Evolutionary conservation across 345 rosid genomes (phyloP).

Genomic region (Eucalyptus shirleyi): DNA sequence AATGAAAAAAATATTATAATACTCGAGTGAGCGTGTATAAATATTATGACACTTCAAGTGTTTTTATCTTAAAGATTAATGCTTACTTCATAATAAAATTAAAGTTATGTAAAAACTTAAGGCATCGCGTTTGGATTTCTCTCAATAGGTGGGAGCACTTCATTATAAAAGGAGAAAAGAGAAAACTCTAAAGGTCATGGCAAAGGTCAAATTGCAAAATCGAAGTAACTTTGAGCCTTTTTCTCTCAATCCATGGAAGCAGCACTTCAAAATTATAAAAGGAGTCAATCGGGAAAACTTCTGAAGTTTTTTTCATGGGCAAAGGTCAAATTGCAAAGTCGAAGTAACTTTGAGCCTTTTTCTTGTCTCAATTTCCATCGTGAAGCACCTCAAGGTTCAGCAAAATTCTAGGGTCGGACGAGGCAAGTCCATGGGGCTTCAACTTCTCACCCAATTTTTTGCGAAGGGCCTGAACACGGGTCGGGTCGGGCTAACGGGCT

Average conservation of each 20-base stretch:
- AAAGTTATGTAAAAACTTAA: neutral
- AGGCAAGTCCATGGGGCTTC: neutral
- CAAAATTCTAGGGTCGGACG: neutral
- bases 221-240: neutral
- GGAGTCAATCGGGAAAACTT: too few species aligned
- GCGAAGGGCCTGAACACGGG: neutral
- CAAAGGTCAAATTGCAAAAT: neutral
- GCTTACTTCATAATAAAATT: neutral
- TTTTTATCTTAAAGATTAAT: rapidly evolving
- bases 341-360: neutral
- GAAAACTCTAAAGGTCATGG: neutral
- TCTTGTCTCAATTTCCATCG: neutral
- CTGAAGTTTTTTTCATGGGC: too few species aligned
- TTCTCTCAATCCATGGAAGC: too few species aligned
- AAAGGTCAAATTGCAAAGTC: neutral
- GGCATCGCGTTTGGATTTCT: rapidly evolving
- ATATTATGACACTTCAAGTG: rapidly evolving
- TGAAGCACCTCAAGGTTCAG: neutral
- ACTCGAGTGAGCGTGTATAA: rapidly evolving
- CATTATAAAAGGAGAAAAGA: neutral
- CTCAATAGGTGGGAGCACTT: neutral
- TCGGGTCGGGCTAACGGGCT: neutral
- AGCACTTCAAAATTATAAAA: too few species aligned
- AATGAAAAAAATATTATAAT: rapidly evolving
- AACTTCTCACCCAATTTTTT: neutral